These are phyloP conservation scores for Solanum sejunctum DNA, from an alignment of 257 asterid species.

Conservation along the genomic window DNA sequence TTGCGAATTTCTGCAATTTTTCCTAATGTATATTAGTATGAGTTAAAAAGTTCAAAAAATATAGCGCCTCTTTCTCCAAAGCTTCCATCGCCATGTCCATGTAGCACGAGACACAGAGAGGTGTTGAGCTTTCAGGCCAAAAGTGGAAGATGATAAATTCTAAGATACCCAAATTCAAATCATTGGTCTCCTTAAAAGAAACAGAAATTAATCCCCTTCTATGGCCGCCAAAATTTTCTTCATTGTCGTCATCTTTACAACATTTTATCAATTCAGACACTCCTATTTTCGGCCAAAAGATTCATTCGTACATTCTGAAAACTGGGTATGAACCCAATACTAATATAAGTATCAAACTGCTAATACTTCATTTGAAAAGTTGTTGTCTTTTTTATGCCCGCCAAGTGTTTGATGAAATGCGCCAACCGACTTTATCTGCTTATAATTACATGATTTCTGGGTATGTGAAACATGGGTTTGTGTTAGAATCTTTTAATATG, in stretches of 20 bases:
- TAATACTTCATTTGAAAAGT: slow-evolving; percentile 44
- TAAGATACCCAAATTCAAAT: neutral
- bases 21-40: too few relatives aligned
- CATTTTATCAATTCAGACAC: slow-evolving; percentile 53
- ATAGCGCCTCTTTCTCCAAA: neutral
- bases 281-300: slow-evolving; percentile 62
- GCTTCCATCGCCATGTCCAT: neutral
- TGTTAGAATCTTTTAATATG: slow-evolving; percentile 34
- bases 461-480: slow-evolving; percentile 36
- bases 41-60: neutral
- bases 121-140: neutral
- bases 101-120: neutral
- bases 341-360: slow-evolving; percentile 64
- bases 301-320: slow-evolving; percentile 64
- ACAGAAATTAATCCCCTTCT: neutral
- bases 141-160: neutral
- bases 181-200: neutral
- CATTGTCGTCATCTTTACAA: slow-evolving; percentile 44
- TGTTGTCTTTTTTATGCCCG: slow-evolving; percentile 41
- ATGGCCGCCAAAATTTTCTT: slow-evolving; percentile 9
- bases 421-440: slow-evolving; percentile 53
- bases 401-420: slow-evolving; percentile 67
- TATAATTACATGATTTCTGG: slow-evolving; percentile 82
- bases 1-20: too few relatives aligned
- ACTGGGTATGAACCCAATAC: slow-evolving; percentile 49